Percentiles rank a stretch among this genome's conserved stretches.
These are phyloP conservation scores for Cryptosporidium meleagridis DNA, from an alignment of 169 alveolate genomes.

Conservation along the genomic window DNA sequence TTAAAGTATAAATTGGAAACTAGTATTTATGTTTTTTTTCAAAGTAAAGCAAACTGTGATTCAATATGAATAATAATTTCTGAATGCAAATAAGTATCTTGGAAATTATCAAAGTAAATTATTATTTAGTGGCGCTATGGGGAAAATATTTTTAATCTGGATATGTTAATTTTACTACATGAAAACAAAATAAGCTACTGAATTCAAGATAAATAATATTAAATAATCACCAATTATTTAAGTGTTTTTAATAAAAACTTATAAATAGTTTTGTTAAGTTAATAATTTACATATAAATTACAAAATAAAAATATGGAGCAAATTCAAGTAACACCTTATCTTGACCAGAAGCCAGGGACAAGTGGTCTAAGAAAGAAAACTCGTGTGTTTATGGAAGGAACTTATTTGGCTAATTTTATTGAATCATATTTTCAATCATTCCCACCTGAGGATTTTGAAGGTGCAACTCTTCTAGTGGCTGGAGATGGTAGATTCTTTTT, in stretches of 20 bases:
- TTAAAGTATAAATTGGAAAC: neutral
- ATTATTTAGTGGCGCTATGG: constrained; percentile 18
- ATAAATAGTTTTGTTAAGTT: neutral
- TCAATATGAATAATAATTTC: neutral
- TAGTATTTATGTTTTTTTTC: neutral
- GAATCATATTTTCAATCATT: constrained; percentile 85
- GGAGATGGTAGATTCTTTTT: constrained; percentile 92
- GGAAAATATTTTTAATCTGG: constrained; percentile 8
- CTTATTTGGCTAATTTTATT: constrained; percentile 88
- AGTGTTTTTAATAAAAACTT: neutral
- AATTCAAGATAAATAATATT: neutral
- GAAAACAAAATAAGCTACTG: neutral
- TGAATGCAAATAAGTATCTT: neutral
- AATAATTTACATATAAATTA: neutral
- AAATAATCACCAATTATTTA: neutral
- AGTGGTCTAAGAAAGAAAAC: constrained; percentile 91
- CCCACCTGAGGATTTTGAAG: constrained; percentile 82
- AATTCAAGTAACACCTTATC: constrained; percentile 83
- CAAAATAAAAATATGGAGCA: constrained; percentile 75
- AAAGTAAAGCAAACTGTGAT: too few species aligned
- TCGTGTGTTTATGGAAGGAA: constrained; percentile 81
- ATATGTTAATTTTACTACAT: neutral
- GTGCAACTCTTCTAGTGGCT: constrained; percentile 86
- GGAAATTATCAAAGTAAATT: neutral
- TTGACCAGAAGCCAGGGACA: constrained; percentile 91